Base-by-base conservation (phyloP, 345 rosid genomes). In the Kernera saxatilis region DNA sequence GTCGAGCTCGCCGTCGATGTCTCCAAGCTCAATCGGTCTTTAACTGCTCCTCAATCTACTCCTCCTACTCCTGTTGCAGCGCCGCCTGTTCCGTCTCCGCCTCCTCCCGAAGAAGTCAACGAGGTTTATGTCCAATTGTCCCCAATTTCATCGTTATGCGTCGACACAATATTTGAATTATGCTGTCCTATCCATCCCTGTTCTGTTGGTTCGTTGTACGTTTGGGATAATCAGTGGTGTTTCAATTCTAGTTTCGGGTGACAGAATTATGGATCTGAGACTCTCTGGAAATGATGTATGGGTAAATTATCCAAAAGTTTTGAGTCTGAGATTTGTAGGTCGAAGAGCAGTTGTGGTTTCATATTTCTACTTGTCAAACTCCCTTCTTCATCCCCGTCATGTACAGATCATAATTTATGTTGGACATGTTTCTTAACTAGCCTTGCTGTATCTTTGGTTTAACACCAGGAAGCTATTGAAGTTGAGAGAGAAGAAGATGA, bases 401-500 rank as follows among this genome's bases (percentile, higher is more conserved):
- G 17, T 35, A 7, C 25, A 23, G 17, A 64, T 55, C 64, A 25
- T 33, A 17, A 8, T 6, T 35, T 65, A 21, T 41, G 30, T 6
- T 56, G 41, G 59, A 60, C 44, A 51, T 43, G 71, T 35, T 51
- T 52, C 41, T 54, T 61, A 30, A 32, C n/a, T 51, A 40, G 23
- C 48, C 10, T 40, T 13, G 12, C 52, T 74, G 10, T 58, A 15
- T 50, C 6, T 5, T 23, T 66, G 54, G 12, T 36, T 17, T 23
- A 46, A 72, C 67, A 81, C 75, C 77, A 93, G 98, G 92, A 88
- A 73, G 98, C 96, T 43, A 86, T 89, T 75, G 97, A 93, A 72
- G 97, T 93, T 77, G 98, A 93, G 85, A 85, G 92, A 39, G 99
- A 93, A 77, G 99, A 93, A 82, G 99, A 93, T 80, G 99, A 83